Base-by-base conservation (phyloP, 2,329 filamentous ascomycete species). In the Podosphaera xanthii region DNA sequence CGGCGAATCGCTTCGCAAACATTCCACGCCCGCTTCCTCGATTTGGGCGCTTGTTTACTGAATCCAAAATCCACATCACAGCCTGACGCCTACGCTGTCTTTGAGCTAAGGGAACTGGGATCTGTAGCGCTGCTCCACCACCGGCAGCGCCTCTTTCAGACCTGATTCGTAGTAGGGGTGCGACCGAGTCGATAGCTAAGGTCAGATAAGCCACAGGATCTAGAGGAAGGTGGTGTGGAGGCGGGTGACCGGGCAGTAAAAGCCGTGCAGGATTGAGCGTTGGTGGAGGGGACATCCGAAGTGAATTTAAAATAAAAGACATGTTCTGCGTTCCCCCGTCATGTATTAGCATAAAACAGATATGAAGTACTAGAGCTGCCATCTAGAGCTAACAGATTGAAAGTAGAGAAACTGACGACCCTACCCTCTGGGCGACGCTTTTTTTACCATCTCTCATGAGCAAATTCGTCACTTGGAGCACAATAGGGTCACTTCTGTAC, bases 381-480 rank as follows among this genome's bases (percentile, higher is more conserved):
- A 22, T 22, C 22, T 22, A 22, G 22, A 22, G 22, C 22, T 22
- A 22, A 52, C 10, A 33, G 49, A 33, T 6, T 60, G 57, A 65
- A 65, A 64, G 48, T 46, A 63, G 53, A 60, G 60, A 63, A 59
- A 60, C 59, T 60, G 61, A 62, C 56, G 61, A 62, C 60, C 64
- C 61, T 77, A 94, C 89, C 74, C 83, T 82, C 71, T 98, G 88
- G n/a, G 92, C 92, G 70, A 80, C 78, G 68, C 84, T 85, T 70
- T 94, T 80, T 75, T 96, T 94, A 65, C 92, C 92, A 71, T 97
- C 80, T 66, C 77, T 76, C 91, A 97, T 98, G 63, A 98, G 72
- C 65, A 95, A 76, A 69, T 89, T 90, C 22, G 89, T 95, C 66
- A 97, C 77, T 74, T 96, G 92, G 64, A 84, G 76, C 55, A 97